Evolutionary conservation across 257 asterid species (phyloP), one percentile per base, ranked within the genome.

Genomic region (Fraxinus quadrangulata): DNA sequence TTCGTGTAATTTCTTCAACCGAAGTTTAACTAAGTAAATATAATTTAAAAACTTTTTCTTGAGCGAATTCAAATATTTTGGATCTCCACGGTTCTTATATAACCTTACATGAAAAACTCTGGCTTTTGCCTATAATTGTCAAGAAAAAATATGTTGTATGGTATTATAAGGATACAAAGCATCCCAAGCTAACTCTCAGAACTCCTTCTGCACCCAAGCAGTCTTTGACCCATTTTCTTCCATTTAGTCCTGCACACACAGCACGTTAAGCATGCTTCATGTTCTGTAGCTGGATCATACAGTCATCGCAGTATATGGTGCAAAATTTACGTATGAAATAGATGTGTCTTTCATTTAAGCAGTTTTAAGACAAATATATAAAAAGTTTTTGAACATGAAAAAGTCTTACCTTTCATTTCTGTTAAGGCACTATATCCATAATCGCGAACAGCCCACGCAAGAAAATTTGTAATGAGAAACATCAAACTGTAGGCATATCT

Each of bases 401-500:
- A 11, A 42, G 26, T 30, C 84, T 83, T 84, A 84, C 90, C 70
- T 69, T 81, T 77, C 83, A 85, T 83, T 79, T 85, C 87, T 12
- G 80, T 75, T 59, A 85, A 73, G 37, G 75, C 72, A 71, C 28
- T 70, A 23, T 34, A 77, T 30, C 91, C 91, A 75, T 87, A 87
- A 81, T 87, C 91, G 36, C 91, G 91, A 72, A 87, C 82, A 37
- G 83, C 91, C 91, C 91, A 87, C 13, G 91, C 91, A 65, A 87
- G 77, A 83, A 87, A 71, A 76, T 87, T 87, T 24, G 84, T 74
- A 23, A 85, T 34, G 34, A 87, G 84, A 84, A 87, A 87, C 31
- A 87, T 78, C 66, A 87, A 77, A 61, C 85, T 83, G 36, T 87
- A 87, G 54, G 83, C 83, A 75, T 87, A 87, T 87, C 91, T 81